Evolutionary conservation across 225 moss, liverwort and hornwort genomes (phyloP).

Genomic region (Anthoceros angustus): DNA sequence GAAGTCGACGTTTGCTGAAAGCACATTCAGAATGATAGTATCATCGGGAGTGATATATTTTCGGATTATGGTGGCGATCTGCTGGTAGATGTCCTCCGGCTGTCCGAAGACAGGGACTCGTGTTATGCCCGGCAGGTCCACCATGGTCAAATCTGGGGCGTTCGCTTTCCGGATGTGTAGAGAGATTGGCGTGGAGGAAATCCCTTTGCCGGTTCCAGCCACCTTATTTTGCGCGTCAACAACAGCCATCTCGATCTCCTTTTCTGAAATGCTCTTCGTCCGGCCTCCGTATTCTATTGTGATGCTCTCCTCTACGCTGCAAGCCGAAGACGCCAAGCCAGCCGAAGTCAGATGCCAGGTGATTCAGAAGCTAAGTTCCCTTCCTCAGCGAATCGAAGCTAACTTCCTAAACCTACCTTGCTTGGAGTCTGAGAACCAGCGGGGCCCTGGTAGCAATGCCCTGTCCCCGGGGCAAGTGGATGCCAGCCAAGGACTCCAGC

Average conservation of each 20-base stretch:
- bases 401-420: neutral
- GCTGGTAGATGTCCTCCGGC: conserved; percentile 20
- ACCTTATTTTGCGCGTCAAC: conserved; percentile 9
- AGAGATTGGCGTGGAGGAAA: conserved; percentile 12
- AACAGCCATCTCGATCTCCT: conserved; percentile 11
- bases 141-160: conserved; percentile 31
- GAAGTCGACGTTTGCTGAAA: conserved; percentile 21
- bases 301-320: conserved; percentile 1
- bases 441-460: conserved; percentile 25
- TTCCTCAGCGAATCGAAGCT: too few relatives aligned
- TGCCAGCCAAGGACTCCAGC: conserved; percentile 25
- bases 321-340: neutral
- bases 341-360: neutral
- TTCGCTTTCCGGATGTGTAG: conserved; percentile 18
- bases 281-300: conserved; percentile 6
- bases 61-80: conserved; percentile 16
- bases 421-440: conserved; percentile 16
- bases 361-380: neutral
- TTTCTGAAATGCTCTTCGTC: conserved; percentile 7
- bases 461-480: conserved; percentile 19
- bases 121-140: conserved; percentile 30
- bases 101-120: conserved; percentile 26
- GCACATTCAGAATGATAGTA: conserved; percentile 25
- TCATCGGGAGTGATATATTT: conserved; percentile 16
- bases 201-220: conserved; percentile 14